Percentiles rank a stretch among this genome's conserved stretches.
phyloP scores from a whole-genome alignment of 2,329 filamentous ascomycete species.

The Cytospora piceae region DNA sequence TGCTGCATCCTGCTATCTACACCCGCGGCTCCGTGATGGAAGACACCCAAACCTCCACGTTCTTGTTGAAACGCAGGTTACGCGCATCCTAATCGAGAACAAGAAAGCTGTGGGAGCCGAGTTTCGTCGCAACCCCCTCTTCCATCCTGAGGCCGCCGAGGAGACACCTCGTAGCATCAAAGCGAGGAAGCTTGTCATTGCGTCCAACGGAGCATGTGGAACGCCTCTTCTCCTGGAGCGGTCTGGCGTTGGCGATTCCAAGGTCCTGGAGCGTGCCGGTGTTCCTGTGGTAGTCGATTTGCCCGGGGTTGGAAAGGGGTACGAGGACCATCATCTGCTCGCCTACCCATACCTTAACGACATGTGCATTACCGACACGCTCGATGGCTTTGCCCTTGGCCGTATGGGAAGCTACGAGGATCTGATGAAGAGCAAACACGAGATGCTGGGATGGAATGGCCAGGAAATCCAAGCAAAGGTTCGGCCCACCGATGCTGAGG shows the following conservation, averaged over 20 bases:
- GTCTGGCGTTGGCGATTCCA: conserved; percentile 52
- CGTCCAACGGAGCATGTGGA: conserved; percentile 45
- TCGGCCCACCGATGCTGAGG: conserved; percentile 33
- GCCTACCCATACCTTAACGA: conserved; percentile 7
- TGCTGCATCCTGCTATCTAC: conserved; percentile 52
- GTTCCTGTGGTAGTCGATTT: conserved; percentile 52
- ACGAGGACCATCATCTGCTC: conserved; percentile 44
- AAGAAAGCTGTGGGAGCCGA: conserved; percentile 54
- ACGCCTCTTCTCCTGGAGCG: conserved; percentile 53
- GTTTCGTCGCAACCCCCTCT: conserved; percentile 47
- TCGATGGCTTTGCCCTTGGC: conserved; percentile 5
- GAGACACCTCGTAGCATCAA: conserved; percentile 41
- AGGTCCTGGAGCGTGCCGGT: conserved; percentile 50
- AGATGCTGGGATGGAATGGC: conserved; percentile 34
- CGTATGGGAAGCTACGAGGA: conserved; percentile 16
- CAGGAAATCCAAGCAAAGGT: conserved; percentile 33
- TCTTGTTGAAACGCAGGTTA: conserved; percentile 55
- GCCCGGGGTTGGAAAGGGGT: conserved; percentile 56
- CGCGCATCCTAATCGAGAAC: conserved; percentile 49
- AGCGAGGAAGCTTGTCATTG: conserved; percentile 53
- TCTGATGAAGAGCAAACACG: conserved; percentile 30
- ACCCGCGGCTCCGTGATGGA: conserved; percentile 52
- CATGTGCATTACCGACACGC: neutral
- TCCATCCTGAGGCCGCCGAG: conserved; percentile 36
- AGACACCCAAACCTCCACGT: conserved; percentile 58